Conservation (phyloP, 768 basidiomycete genomes). For the Tulasnella sp. region DNA sequence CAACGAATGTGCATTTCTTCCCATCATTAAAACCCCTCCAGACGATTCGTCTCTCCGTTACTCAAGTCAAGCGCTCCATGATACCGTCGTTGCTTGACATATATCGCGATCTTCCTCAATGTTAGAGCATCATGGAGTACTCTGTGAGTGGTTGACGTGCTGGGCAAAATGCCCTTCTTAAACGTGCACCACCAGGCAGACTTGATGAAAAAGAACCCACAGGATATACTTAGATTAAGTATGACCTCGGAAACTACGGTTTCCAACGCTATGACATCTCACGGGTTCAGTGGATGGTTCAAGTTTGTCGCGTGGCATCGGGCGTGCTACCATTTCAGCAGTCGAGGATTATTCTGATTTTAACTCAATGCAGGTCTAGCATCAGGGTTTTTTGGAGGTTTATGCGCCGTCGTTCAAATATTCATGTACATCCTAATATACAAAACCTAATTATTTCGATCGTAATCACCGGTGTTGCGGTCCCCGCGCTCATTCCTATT, state of each 20-base stretch:
- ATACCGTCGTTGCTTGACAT: background rate
- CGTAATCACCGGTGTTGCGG: too few relatives aligned
- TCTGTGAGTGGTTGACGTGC: background rate
- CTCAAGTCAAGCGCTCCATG: background rate
- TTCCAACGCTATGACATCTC: background rate
- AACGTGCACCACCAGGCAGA: background rate
- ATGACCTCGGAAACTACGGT: background rate
- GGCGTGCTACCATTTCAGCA: background rate
- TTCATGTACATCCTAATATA: too few relatives aligned
- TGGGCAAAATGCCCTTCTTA: background rate
- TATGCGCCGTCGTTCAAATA: too few relatives aligned
- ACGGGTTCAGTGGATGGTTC: background rate
- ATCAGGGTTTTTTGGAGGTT: too few relatives aligned
- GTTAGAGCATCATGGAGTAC: background rate
- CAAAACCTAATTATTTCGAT: too few relatives aligned
- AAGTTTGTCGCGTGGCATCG: background rate
- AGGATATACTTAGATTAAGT: background rate
- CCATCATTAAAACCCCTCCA: background rate
- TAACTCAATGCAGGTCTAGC: too few relatives aligned
- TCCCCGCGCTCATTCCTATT: too few relatives aligned
- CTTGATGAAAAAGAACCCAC: background rate
- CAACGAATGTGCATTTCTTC: background rate
- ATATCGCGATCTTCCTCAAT: background rate
- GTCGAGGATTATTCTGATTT: background rate
- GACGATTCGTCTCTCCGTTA: background rate